Percentiles rank a stretch among this genome's conserved stretches.
These are phyloP conservation scores for Chloranthus sessilifolius DNA, from an alignment of 164 flowering plant genomes.

Conservation along the genomic window DNA sequence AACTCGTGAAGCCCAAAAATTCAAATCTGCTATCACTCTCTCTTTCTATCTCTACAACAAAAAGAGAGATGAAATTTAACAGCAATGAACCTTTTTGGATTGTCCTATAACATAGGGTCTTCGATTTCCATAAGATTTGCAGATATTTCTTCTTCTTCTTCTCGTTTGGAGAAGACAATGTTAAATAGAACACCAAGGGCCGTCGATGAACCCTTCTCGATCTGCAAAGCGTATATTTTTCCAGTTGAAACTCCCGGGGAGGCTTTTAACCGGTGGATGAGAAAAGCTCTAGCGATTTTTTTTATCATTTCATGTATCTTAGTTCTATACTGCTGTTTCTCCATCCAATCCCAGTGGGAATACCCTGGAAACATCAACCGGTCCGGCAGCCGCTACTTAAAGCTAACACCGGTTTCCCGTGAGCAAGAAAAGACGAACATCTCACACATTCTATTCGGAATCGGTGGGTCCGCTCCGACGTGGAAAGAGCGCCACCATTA, in stretches of 20 bases:
- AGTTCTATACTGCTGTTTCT: not conserved
- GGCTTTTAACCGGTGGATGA: conserved; percentile 1
- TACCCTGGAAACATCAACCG: not conserved
- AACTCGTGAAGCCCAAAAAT: no score
- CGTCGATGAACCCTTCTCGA: not conserved
- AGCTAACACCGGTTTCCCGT: not conserved
- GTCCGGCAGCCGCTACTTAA: not conserved
- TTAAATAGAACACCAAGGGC: no score
- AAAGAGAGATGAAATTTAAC: no score
- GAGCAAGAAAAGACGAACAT: conserved; percentile 2
- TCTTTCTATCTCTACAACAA: no score
- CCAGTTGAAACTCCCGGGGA: conserved; percentile 1
- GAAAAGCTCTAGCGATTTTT: not conserved
- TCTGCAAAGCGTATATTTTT: not conserved
- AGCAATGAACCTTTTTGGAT: no score
- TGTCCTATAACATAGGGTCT: no score
- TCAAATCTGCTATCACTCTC: no score
- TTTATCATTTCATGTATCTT: conserved; percentile 8
- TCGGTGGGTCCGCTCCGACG: conserved; percentile 40
- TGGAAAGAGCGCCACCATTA: conserved; percentile 45
- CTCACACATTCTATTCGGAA: conserved; percentile 46
- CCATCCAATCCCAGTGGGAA: conserved; percentile 1
- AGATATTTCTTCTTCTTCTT: no score
- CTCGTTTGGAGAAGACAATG: no score
- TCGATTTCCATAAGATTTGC: no score